Evolutionary conservation across 306 rosid genomes (phyloP), one percentile per base, ranked within the genome.

Genomic region (Quercus dentata): DNA sequence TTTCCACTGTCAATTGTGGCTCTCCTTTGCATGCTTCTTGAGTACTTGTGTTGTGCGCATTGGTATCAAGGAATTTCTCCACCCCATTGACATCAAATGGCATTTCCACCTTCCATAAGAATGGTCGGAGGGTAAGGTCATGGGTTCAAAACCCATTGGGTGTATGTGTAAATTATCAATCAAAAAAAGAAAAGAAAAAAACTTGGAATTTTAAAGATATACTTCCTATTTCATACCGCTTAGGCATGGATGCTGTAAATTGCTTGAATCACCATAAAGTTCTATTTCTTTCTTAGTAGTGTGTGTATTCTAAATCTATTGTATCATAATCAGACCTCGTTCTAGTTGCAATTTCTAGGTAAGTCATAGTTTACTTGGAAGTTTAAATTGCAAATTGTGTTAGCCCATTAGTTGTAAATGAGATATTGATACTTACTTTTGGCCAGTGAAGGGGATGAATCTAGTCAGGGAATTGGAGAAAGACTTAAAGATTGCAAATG

Each of bases 371-470:
- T 56, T 71, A 31, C 57, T 30, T 18, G 74, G 3, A 78, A 65
- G 30, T 73, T 73, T 69, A 69, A 75, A 55, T 76, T 61, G 55
- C 64, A 62, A 49, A 59, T 63, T 55, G 57, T 74, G 72, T 68
- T 19, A 41, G 46, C 9, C 46, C 46, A 8, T 41, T 41, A 9
- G 28, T 81, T 78, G 84, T 62, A 70, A 88, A 82, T 83, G 82
- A 76, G 88, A 74, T 83, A 76, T 85, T 87, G 93, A 89, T 85
- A 89, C 85, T 86, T 89, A 75, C 94, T 96, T 95, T 96, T 91
- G 97, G 91, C 81, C 99, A 96, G 99, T 93, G 97, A 96, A 96
- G 98, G 99, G 99, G 92, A 96, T 96, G 99, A 81, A 93, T 93
- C 92, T 96, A 89, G 98, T 96, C 80, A 84, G 98, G 82, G 99